A percentile compares a stretch with the other conserved stretches of the same genome.
phyloP scores from a whole-genome alignment of 371 early-diverging fungal species.

The Fennellomyces sp. region DNA sequence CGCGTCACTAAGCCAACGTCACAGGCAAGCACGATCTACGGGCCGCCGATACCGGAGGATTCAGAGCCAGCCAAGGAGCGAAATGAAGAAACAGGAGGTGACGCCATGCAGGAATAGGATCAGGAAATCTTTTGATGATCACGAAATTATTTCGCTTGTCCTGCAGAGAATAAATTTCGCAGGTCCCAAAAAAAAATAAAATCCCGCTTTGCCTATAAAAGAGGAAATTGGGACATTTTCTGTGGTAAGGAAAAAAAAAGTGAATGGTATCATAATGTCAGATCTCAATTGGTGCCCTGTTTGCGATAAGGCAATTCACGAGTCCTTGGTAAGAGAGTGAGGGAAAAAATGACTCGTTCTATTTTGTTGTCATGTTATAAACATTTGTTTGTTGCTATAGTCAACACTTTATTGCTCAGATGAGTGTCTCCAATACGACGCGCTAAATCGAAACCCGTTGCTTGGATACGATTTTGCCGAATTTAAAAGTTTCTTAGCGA shows the following conservation, averaged over 20 bases:
- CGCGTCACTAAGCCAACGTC: no score
- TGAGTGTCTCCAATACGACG: conserved; percentile 30
- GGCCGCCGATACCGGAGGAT: not conserved
- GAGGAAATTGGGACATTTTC: not conserved
- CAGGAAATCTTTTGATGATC: no score
- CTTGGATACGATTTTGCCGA: conserved; percentile 34
- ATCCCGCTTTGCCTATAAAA: no score
- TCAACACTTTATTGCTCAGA: conserved; percentile 30
- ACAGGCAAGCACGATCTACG: conserved; percentile 14
- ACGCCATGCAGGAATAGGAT: not conserved
- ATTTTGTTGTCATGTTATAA: no score
- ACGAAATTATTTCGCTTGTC: no score
- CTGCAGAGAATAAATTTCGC: no score
- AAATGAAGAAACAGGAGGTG: not conserved
- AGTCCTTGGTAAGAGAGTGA: conserved; percentile 9
- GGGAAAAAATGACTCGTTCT: no score
- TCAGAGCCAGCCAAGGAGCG: not conserved
- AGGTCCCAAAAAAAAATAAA: no score
- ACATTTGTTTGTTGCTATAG: not conserved
- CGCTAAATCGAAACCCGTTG: conserved; percentile 26
- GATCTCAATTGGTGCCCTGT: conserved; percentile 15
- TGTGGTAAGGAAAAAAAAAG: not conserved
- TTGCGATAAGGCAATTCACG: conserved; percentile 11
- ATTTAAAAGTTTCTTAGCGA: conserved; percentile 22
- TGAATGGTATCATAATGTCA: not conserved